Base-by-base conservation (phyloP, 805 yeast species). In the Candida multigemmis region DNA sequence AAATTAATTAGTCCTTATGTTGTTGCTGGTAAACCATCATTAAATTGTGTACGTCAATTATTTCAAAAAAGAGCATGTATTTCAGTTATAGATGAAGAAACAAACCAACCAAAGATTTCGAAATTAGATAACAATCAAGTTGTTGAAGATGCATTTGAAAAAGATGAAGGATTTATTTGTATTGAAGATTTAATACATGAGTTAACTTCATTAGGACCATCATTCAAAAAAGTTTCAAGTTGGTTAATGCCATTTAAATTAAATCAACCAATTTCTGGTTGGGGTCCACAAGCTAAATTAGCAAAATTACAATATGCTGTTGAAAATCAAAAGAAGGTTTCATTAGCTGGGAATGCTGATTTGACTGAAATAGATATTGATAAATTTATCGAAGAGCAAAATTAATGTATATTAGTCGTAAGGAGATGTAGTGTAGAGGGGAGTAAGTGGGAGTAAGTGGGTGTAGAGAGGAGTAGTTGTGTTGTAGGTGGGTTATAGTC, bases 131-230 rank as follows among this genome's bases (percentile, higher is more conserved):
- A 77, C 53, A 82, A 82, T 59, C 76, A 73, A 41, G 53, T 75
- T 21, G 77, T 82, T 27, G 93, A 82, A 56, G 86, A 80, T 42
- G 60, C 64, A 42, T 63, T 82, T 35, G 81, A 77, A 6, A 56
- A 52, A 26, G 53, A 50, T 21, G 57, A 62, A 29, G 86, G 89
- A 16, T 59, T 78, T 34, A 74, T 82, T 36, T 82, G 93, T 71
- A 68, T 79, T 12, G 91, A 82, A 58, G 93, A 82, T 54, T 63
- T 82, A 31, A 71, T 82, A 29, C 84, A 77, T 45, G 89, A 81
- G 54, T 64, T 82, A 28, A 63, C 60, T 12, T 50, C 74, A 11
- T 43, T 79, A 40, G 81, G 85, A 12, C 83, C 73, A 14, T 56
- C 67, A 35, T 82, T 82, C 60, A 72, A 74, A 41, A 53, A 53